These are phyloP conservation scores for Gillenia trifoliata DNA, from an alignment of 306 rosid species.

Conservation along the genomic window DNA sequence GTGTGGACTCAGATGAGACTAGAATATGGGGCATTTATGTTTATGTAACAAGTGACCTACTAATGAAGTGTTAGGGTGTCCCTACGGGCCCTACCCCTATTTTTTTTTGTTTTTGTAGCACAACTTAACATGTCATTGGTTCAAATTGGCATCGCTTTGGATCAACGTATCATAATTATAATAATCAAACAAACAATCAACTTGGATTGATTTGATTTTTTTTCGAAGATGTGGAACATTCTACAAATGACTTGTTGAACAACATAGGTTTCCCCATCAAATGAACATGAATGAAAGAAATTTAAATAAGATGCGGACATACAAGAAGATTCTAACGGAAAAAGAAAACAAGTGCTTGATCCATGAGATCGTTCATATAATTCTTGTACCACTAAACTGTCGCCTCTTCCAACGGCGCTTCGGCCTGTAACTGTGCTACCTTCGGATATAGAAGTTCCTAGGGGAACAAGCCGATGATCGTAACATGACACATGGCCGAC, in stretches of 20 bases:
- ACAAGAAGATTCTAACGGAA: not conserved
- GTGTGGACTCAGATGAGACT: no score
- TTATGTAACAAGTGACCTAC: no score
- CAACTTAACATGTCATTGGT: no score
- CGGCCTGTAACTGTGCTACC: constrained; percentile 6
- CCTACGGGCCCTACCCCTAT: no score
- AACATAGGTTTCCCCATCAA: not conserved
- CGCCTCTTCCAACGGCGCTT: constrained; percentile 17
- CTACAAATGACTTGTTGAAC: not conserved
- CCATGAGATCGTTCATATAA: constrained; percentile 1
- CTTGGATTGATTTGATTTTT: no score
- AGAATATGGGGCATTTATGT: no score
- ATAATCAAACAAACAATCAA: no score
- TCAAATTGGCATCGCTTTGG: no score
- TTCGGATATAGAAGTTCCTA: constrained; percentile 1
- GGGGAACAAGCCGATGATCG: constrained; percentile 12
- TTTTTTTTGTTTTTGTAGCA: no score
- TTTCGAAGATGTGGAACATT: no score
- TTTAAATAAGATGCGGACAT: not conserved
- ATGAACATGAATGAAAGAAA: not conserved
- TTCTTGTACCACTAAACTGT: constrained; percentile 11
- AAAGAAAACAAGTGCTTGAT: constrained; percentile 6
- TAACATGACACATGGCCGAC: constrained; percentile 26
- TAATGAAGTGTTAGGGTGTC: no score
- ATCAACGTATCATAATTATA: no score